These are phyloP conservation scores for Globisporangium cylindrosporum DNA, from an alignment of 352 stramenopile genomes.

Conservation along the genomic window DNA sequence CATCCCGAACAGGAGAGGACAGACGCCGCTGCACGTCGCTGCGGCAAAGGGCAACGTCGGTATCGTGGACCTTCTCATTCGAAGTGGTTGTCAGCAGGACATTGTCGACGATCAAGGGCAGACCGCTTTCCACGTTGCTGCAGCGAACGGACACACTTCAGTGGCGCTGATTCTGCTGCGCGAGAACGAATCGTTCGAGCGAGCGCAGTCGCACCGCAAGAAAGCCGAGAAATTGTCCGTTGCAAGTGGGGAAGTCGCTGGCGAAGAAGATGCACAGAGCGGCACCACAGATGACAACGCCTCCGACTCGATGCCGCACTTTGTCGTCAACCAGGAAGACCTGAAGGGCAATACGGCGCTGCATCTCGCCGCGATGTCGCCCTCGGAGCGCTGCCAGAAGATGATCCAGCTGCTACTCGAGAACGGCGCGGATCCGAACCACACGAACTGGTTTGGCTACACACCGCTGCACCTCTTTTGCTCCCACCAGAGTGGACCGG, in stretches of 20 bases:
- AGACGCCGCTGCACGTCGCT: slow-evolving; percentile 73
- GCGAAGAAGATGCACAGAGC: slow-evolving; percentile 16
- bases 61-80: slow-evolving; percentile 74
- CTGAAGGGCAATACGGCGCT: slow-evolving; percentile 83
- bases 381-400: slow-evolving; percentile 73
- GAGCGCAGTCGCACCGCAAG: slow-evolving; percentile 7
- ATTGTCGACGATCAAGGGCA: slow-evolving; percentile 83
- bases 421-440: slow-evolving; percentile 74
- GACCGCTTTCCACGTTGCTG: slow-evolving; percentile 76
- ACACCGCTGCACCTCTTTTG: slow-evolving; percentile 84
- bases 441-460: slow-evolving; percentile 85
- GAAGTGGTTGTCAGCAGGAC: slow-evolving; percentile 63
- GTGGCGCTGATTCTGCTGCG: slow-evolving; percentile 75
- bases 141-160: slow-evolving; percentile 72
- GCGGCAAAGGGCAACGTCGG: slow-evolving; percentile 66
- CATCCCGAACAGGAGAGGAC: slow-evolving; percentile 72
- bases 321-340: slow-evolving; percentile 81
- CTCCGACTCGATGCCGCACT: slow-evolving; percentile 26
- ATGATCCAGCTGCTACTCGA: slow-evolving; percentile 81
- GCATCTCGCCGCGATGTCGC: slow-evolving; percentile 82
- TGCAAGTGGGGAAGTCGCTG: slow-evolving; percentile 9
- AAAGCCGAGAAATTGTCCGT: slow-evolving; percentile 14
- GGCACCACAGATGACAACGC: slow-evolving; percentile 11
- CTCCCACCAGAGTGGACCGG: slow-evolving; percentile 68
- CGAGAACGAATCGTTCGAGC: slow-evolving; percentile 42